These are phyloP conservation scores for Pyrus betulifolia DNA, from an alignment of 306 rosid species.

Conservation along the genomic window DNA sequence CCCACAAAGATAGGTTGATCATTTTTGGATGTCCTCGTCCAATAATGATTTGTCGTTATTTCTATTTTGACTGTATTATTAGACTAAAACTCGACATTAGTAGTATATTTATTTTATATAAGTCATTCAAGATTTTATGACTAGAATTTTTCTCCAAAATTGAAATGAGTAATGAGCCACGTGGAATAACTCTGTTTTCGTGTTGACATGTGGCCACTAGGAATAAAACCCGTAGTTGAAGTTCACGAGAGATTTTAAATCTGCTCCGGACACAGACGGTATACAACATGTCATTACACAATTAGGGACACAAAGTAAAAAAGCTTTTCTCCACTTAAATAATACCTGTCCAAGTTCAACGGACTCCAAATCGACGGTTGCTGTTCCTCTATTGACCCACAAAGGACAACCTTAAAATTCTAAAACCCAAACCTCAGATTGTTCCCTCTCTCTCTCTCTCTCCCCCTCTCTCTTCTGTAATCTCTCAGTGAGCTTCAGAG, in stretches of 20 bases:
- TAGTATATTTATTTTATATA: too few relatives aligned
- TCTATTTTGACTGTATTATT: too few relatives aligned
- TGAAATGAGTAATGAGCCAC: not conserved
- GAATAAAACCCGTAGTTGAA: not conserved
- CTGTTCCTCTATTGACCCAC: not conserved
- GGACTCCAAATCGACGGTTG: constrained; percentile 17
- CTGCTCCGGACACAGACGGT: fast-evolving
- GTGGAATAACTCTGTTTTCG: not conserved
- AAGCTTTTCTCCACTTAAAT: too few relatives aligned
- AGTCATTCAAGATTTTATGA: not conserved
- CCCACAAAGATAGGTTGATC: too few relatives aligned
- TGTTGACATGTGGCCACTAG: not conserved
- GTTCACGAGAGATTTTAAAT: not conserved
- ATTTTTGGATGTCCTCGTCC: too few relatives aligned
- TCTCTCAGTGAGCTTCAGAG: not conserved
- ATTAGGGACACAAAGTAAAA: too few relatives aligned
- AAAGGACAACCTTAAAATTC: not conserved
- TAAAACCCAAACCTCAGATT: not conserved
- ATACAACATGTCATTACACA: too few relatives aligned
- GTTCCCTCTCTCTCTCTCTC: not conserved
- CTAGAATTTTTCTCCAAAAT: not conserved
- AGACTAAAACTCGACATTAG: too few relatives aligned
- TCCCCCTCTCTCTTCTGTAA: not conserved
- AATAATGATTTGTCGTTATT: too few relatives aligned
- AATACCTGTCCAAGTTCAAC: not conserved